phyloP scores from a whole-genome alignment of 805 yeast species.

The Ascoidea rubescens region DNA sequence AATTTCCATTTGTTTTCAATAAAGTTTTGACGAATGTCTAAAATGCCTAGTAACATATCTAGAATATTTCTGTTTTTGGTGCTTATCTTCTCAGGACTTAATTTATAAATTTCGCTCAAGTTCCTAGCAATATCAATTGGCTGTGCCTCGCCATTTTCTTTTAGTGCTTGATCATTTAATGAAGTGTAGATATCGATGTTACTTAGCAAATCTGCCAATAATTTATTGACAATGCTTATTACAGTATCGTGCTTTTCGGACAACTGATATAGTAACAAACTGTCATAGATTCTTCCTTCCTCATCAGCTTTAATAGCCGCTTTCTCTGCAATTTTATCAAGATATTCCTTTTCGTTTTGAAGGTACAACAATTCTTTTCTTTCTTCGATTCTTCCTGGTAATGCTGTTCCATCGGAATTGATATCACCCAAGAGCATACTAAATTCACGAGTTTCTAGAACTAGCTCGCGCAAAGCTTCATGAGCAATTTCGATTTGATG shows the following conservation, averaged over 20 bases:
- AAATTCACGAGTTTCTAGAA: constrained; percentile 78
- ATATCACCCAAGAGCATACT: constrained; percentile 73
- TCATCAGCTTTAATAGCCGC: constrained; percentile 83
- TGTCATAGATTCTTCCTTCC: constrained; percentile 80
- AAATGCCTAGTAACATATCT: constrained; percentile 46
- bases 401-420: constrained; percentile 57
- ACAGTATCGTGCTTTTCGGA: constrained; percentile 82
- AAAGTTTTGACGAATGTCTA: constrained; percentile 49
- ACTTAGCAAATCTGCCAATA: constrained; percentile 66
- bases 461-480: constrained; percentile 71
- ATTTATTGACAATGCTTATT: constrained; percentile 53
- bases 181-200: constrained; percentile 56
- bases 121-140: constrained; percentile 25
- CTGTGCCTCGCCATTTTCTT: constrained; percentile 29
- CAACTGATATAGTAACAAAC: constrained; percentile 73
- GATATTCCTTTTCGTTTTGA: constrained; percentile 41
- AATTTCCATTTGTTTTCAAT: constrained; percentile 43
- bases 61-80: constrained; percentile 50
- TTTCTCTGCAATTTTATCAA: constrained; percentile 61
- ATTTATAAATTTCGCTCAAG: constrained; percentile 32
- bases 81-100: constrained; percentile 39
- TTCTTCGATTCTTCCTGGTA: constrained; percentile 74
- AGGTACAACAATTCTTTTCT: constrained; percentile 55
- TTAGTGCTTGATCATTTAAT: constrained; percentile 17
- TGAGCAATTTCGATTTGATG: constrained; percentile 47